phyloP scores from a whole-genome alignment of 208 protist species.

The Leptomonas pyrrhocoris region DNA sequence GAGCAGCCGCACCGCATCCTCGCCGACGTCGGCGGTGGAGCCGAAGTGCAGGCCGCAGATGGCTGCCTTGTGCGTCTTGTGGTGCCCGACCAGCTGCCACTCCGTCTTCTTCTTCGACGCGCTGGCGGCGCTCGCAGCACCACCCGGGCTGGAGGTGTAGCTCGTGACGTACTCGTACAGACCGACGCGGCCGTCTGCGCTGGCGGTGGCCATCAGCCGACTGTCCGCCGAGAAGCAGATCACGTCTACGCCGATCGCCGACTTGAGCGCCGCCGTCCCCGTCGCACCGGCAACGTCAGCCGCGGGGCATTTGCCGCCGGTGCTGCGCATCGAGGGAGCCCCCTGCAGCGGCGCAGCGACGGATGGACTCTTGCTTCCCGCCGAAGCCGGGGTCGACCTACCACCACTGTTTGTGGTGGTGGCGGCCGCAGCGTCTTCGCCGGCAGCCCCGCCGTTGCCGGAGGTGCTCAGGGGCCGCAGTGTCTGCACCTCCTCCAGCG shows the following conservation, averaged over 20 bases:
- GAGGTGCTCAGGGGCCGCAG: constrained; percentile 45
- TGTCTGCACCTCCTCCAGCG: constrained; percentile 80
- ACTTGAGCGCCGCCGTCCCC: constrained; percentile 40
- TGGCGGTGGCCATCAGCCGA: constrained; percentile 80
- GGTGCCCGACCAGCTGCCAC: constrained; percentile 93
- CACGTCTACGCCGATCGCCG: constrained; percentile 63
- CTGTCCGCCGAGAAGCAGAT: constrained; percentile 88
- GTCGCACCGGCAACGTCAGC: neutral
- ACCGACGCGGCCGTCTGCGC: constrained; percentile 81
- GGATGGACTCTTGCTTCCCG: too few relatives aligned
- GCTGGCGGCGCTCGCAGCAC: neutral
- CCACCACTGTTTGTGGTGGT: neutral
- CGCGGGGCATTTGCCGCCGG: neutral
- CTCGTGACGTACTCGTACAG: constrained; percentile 79
- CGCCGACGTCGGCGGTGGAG: constrained; percentile 38
- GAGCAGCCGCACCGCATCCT: constrained; percentile 72
- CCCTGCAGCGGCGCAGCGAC: too few relatives aligned
- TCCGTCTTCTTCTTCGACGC: constrained; percentile 42
- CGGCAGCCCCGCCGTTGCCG: neutral
- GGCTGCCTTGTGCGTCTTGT: constrained; percentile 88
- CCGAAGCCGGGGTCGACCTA: neutral
- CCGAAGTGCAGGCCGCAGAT: constrained; percentile 93
- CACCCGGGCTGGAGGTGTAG: neutral
- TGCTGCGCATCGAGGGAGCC: neutral
- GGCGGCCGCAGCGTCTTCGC: neutral